Base-by-base conservation (phyloP, 2,329 filamentous ascomycete species). In the Furcasterigmium furcatum region DNA sequence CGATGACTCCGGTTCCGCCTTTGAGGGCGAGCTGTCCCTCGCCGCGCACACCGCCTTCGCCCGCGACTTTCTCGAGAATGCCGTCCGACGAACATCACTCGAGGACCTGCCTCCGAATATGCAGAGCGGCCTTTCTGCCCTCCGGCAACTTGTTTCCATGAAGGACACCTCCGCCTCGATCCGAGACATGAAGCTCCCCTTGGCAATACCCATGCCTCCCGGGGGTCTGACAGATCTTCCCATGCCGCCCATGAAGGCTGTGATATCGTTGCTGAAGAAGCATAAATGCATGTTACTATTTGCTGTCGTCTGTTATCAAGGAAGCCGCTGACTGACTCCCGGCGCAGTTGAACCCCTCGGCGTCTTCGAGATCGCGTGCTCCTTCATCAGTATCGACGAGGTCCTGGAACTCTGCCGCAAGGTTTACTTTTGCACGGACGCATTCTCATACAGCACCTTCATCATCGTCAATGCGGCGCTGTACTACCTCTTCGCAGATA, bases 41-140 rank as follows among this genome's bases (percentile, higher is more conserved):
- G 63, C 72, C 4, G 71, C 71, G 5, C 74, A 78, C 46, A 73
- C 77, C 4, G 68, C 67, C n/a, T 78, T 79, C 53, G 77, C 74
- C 19, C 74, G 67, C 55, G 72, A 77, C 52, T 76, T 80, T 34
- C 68, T 79, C 19, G 75, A 80, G 53, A 66, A 72, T 46, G 72
- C 73, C n/a, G 75, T 77, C 21, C 63, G 69, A 51, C 67, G 71
- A 20, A 73, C 73, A 1, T 67, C 75, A 1, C 60, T 77, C 4
- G 64, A 65, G 27, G 64, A 71, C 38, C 59, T 69, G 22, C 70
- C 70, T 48, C 71, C 77, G 3, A 73, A 74, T 56, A 79, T 82
- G 64, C 67, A 72, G 40, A 70, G 73, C 3, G 77, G 76, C 1
- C 61, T 82, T 16, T 64, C 70, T 30, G 74, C 72, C 18, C 63